Conservation (phyloP, 352 stramenopile species). For the Phytophthora chlamydospora region DNA sequence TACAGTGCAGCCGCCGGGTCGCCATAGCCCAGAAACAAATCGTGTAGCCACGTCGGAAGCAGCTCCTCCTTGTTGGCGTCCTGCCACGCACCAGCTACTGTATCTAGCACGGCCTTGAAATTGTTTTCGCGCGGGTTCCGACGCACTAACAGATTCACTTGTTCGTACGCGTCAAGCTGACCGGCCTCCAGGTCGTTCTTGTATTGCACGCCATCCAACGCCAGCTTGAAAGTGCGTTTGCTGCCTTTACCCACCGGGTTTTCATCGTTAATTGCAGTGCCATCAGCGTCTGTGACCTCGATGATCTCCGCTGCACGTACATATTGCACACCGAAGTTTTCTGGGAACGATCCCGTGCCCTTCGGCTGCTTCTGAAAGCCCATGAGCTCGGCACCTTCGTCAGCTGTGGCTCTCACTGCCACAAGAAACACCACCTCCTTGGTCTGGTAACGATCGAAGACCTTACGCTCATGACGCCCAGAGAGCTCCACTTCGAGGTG, state of each 20-base stretch:
- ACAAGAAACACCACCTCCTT: conserved; percentile 97
- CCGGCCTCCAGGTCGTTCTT: conserved; percentile 83
- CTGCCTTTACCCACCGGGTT: conserved; percentile 54
- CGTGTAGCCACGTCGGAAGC: conserved; percentile 94
- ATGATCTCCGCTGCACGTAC: conserved; percentile 84
- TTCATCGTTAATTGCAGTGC: conserved; percentile 55
- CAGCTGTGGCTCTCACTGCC: conserved; percentile 64
- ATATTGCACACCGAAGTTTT: conserved; percentile 88
- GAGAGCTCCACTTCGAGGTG: conserved; percentile 91
- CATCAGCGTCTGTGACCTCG: conserved; percentile 81
- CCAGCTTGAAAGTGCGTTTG: conserved; percentile 89
- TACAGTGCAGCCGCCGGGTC: conserved; percentile 87
- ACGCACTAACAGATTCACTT: conserved; percentile 95
- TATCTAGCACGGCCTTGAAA: conserved; percentile 95
- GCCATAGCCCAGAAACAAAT: conserved; percentile 95
- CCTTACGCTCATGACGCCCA: conserved; percentile 41
- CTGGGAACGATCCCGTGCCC: conserved; percentile 71
- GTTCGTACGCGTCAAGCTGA: conserved; percentile 77
- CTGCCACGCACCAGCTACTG: conserved; percentile 53
- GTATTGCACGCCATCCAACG: conserved; percentile 95
- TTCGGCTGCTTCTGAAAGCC: conserved; percentile 41
- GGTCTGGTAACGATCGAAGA: conserved; percentile 91
- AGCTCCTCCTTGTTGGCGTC: conserved; percentile 43
- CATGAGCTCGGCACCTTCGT: conserved; percentile 75
- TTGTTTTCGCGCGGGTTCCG: conserved; percentile 92